Conservation (phyloP, 1,139 yeast species). For the Suhomyces wounanorum region DNA sequence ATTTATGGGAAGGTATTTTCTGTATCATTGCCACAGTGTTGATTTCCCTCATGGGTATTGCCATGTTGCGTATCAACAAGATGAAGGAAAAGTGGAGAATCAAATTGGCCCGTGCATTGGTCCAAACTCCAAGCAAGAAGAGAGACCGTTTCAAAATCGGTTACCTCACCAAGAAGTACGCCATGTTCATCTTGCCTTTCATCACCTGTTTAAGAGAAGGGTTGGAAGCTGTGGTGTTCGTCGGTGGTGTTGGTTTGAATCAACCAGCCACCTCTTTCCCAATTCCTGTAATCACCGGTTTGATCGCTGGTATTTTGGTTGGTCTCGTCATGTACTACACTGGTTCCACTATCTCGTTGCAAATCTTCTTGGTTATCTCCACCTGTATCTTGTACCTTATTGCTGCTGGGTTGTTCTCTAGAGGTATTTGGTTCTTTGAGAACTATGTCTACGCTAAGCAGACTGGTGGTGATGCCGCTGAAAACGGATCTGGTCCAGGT, state of each 20-base stretch:
- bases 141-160: conserved; percentile 22
- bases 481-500: conserved; percentile 92
- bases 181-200: conserved; percentile 44
- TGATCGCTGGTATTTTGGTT: conserved; percentile 36
- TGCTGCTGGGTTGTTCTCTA: conserved; percentile 47
- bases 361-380: conserved; percentile 41
- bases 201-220: conserved; percentile 51
- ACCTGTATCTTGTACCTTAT: conserved; percentile 48
- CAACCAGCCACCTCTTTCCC: conserved; percentile 43
- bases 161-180: conserved; percentile 35
- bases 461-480: conserved; percentile 75
- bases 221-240: conserved; percentile 51
- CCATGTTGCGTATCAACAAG: conserved; percentile 31
- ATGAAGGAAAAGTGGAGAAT: conserved; percentile 55
- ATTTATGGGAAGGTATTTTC: conserved; percentile 32
- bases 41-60: conserved; percentile 32
- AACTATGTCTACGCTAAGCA: conserved; percentile 56
- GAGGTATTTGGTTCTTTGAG: conserved; percentile 90
- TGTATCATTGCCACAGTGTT: conserved; percentile 28
- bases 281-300: conserved; percentile 39
- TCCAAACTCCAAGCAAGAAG: conserved; percentile 18
- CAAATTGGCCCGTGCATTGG: conserved; percentile 44
- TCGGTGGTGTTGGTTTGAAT: conserved; percentile 49
- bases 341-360: conserved; percentile 45
- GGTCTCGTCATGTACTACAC: conserved; percentile 42